These are phyloP conservation scores for Termitomyces sp. DNA, from an alignment of 768 basidiomycete genomes.

Conservation along the genomic window DNA sequence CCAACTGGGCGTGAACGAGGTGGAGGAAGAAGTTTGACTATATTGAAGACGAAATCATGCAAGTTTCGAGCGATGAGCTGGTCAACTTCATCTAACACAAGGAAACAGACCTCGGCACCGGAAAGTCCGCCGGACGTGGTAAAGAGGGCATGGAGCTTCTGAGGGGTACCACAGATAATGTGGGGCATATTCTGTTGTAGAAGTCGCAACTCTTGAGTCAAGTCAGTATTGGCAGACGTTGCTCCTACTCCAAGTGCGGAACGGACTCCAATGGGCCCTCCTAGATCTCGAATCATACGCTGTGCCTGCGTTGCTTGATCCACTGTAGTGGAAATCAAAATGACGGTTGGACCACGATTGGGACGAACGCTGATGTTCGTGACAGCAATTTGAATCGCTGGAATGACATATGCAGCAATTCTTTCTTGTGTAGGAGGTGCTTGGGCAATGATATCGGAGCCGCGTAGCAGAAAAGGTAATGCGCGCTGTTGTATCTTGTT, in stretches of 20 bases:
- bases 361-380: constrained; percentile 50
- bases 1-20: constrained; percentile 66
- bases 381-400: constrained; percentile 79
- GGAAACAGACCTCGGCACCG: constrained; percentile 84
- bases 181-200: constrained; percentile 92
- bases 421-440: constrained; percentile 98
- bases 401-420: constrained; percentile 95
- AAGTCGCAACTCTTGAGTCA: constrained; percentile 71
- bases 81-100: constrained; percentile 97
- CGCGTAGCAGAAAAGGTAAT: constrained; percentile 88
- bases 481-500: constrained; percentile 99
- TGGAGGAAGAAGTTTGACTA: constrained; percentile 89
- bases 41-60: constrained; percentile 90
- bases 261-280: constrained; percentile 87
- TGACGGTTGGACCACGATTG: constrained; percentile 76
- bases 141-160: constrained; percentile 91
- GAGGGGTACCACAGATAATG: constrained; percentile 94
- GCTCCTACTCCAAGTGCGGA: constrained; percentile 85
- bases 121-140: constrained; percentile 68
- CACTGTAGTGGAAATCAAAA: constrained; percentile 96
- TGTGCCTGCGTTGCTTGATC: constrained; percentile 98
- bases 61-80: constrained; percentile 96
- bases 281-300: constrained; percentile 90
- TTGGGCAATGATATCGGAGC: constrained; percentile 96
- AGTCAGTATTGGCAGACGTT: constrained; percentile 54